Base-by-base conservation (phyloP, 2,329 filamentous ascomycete genomes). In the Trichoderma brevicompactum region DNA sequence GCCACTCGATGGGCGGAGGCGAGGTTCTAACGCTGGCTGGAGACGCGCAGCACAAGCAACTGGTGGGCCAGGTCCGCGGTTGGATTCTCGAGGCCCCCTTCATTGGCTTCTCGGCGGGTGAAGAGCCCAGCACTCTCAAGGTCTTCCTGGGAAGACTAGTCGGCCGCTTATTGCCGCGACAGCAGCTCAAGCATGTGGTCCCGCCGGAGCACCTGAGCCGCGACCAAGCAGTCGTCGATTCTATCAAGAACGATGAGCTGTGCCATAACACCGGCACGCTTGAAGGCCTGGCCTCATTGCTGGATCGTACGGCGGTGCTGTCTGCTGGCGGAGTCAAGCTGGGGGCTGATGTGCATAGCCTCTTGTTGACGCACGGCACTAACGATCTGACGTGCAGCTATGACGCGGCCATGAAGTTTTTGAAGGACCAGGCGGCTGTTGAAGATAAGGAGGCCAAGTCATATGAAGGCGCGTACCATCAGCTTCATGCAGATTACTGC, bases 1-100 rank as follows among this genome's bases (percentile, higher is more conserved):
- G 94, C 61, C 92, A 97, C 78, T 93, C 89, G 23, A 97, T 97
- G 92, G 94, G 94, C 69, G 94, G 94, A 66, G 92, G 88, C 28
- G 85, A 96, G 77, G 85, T 88, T 6, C 79, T 96, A 8, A 87
- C 86, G 49, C 75, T 89, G 23, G 83, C 83, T 28, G 82, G 79
- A 64, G 80, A 83, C 62, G 75, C 81, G 0, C 67, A 76, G 64
- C 83, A 87, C 74, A 77, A 79, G 49, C 83, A 86, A 15, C 75
- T 92, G 12, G 82, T 87, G 48, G 75, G 79, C 41, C 80, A 83
- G 65, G 84, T 96, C 54, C 83, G 88, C 52, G 93, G 93, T 23
- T 92, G 90, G 81, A 74, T 96, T 41, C 81, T 91, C 13, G 90
- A 93, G 76, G 82, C 86, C n/a, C 93, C 94, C 1, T 92, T 95